phyloP scores from a whole-genome alignment of 768 basidiomycete species.

The Lactarius hatsudake region DNA sequence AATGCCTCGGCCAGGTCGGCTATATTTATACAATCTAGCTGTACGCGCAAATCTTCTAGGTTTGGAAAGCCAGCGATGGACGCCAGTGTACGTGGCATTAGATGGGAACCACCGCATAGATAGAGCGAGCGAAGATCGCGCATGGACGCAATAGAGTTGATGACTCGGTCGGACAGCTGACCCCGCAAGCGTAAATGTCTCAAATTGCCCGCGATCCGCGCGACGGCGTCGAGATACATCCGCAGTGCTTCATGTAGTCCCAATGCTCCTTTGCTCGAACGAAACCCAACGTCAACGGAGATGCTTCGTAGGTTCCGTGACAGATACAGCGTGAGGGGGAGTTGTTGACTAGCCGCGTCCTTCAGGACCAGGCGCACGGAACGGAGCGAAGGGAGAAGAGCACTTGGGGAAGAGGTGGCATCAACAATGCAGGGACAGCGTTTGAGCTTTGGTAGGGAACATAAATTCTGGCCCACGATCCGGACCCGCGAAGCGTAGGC shows the following conservation, averaged over 20 bases:
- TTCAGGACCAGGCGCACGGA: slow-evolving; percentile 20
- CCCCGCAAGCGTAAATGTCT: slow-evolving; percentile 24
- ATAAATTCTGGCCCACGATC: slow-evolving; percentile 20
- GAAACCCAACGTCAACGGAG: slow-evolving; percentile 24
- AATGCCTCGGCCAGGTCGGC: slow-evolving; percentile 19
- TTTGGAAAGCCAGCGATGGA: slow-evolving; percentile 23
- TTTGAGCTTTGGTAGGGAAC: slow-evolving; percentile 5
- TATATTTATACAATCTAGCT: slow-evolving; percentile 22
- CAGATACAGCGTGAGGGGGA: slow-evolving; percentile 23
- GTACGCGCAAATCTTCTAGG: slow-evolving; percentile 26
- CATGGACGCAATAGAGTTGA: slow-evolving; percentile 22
- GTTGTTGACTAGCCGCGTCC: slow-evolving; percentile 15
- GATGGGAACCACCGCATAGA: slow-evolving; percentile 22
- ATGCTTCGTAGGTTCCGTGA: slow-evolving; percentile 18
- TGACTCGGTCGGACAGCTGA: slow-evolving; percentile 22
- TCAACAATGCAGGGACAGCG: slow-evolving; percentile 1
- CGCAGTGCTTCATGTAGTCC: slow-evolving; percentile 16
- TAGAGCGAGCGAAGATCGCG: slow-evolving; percentile 23
- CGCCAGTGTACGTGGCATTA: slow-evolving; percentile 26
- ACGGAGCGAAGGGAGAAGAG: slow-evolving; percentile 23
- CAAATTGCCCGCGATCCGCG: slow-evolving; percentile 19
- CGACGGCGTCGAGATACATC: slow-evolving; percentile 22
- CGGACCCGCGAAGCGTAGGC: slow-evolving; percentile 28
- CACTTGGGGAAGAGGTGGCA: not conserved
- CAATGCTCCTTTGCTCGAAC: slow-evolving; percentile 5